phyloP scores from a whole-genome alignment of 768 basidiomycete species.

The Trametes elegans region DNA sequence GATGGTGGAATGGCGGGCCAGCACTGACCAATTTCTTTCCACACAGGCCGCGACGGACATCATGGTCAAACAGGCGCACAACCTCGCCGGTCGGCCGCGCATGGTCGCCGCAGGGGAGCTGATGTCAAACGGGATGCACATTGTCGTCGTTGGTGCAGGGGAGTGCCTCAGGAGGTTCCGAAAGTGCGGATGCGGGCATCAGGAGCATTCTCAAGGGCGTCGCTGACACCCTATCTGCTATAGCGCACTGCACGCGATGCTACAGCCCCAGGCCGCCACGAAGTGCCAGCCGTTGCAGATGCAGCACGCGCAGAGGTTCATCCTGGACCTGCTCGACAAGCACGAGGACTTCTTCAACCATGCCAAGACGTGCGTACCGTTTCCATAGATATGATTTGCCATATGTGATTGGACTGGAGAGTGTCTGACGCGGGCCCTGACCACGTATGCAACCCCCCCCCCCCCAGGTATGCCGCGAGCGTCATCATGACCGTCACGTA shows the following conservation, averaged over 20 bases:
- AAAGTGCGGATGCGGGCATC: conserved; percentile 21
- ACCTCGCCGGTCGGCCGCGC: conserved; percentile 36
- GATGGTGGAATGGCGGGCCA: no score
- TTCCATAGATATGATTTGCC: no score
- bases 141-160: conserved; percentile 28
- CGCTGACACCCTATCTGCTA: background rate
- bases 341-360: conserved; percentile 35
- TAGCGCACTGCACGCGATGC: conserved; percentile 34
- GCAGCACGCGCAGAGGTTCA: conserved; percentile 31
- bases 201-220: background rate
- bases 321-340: conserved; percentile 36
- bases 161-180: conserved; percentile 30
- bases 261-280: conserved; percentile 33
- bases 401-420: no score
- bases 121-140: conserved; percentile 34
- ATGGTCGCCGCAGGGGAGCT: conserved; percentile 35
- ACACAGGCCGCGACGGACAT: conserved; percentile 37
- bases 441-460: background rate
- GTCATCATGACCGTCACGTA: conserved; percentile 39
- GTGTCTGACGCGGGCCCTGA: no score
- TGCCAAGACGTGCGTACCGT: conserved; percentile 27
- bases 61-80: conserved; percentile 38
- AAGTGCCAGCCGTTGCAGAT: conserved; percentile 35
- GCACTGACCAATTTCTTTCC: no score
- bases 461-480: conserved; percentile 36